These are phyloP conservation scores for Claviceps fusiformis DNA, from an alignment of 2,329 filamentous ascomycete species.

Conservation along the genomic window DNA sequence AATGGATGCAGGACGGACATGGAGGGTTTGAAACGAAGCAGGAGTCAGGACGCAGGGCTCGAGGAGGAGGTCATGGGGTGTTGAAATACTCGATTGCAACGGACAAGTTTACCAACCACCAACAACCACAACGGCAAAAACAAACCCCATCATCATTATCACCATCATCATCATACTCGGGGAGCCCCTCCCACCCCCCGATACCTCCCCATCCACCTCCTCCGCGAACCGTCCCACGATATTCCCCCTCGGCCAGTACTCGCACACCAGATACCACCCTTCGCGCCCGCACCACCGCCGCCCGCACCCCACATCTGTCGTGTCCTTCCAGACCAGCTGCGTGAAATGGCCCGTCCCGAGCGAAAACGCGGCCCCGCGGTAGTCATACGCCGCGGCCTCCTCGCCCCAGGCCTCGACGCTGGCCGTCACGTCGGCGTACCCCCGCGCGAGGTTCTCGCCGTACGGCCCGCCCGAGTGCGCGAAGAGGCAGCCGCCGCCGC, in stretches of 20 bases:
- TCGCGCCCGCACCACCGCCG: constrained; percentile 15
- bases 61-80: no score
- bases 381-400: constrained; percentile 8
- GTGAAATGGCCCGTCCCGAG: constrained; percentile 14
- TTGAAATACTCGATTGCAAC: no score
- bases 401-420: constrained; percentile 7
- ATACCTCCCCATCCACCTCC: constrained; percentile 12
- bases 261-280: constrained; percentile 56
- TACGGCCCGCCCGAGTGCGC: constrained; percentile 47
- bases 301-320: constrained; percentile 14
- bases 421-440: not conserved
- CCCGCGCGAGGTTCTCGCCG: constrained; percentile 6
- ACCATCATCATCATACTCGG: not conserved
- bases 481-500: constrained; percentile 29
- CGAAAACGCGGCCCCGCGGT: constrained; percentile 1
- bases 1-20: no score
- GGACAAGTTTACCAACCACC: no score
- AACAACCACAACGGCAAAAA: no score
- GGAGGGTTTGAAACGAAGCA: no score
- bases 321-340: constrained; percentile 19
- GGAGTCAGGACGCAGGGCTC: no score
- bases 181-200: not conserved
- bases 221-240: constrained; percentile 37
- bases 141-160: no score
- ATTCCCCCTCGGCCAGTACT: constrained; percentile 58